Evolutionary conservation across 306 rosid genomes (phyloP), one percentile per base, ranked within the genome.

Genomic region (Vigna nakashimae): DNA sequence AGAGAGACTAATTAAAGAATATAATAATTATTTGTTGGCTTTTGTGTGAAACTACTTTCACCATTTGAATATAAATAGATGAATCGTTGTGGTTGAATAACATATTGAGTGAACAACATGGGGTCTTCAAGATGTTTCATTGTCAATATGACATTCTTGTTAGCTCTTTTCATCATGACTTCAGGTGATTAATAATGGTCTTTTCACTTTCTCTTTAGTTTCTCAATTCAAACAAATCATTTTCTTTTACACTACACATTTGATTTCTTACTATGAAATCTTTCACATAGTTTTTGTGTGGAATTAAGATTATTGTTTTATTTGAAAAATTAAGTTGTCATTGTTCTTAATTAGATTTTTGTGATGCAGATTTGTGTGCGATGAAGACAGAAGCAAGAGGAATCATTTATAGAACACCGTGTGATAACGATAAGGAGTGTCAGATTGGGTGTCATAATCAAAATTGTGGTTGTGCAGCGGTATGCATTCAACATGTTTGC

Each of bases 371-470:
- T 32, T 7, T 32, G 13, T 32, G 22, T 24, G 15, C 32, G 45
- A 32, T 62, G 22, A 32, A 32, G 36, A 2, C 67, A 32, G 45
- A 62, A 62, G 67, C 67, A 62, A 62, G 67, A 5, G 45, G 67
- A 62, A 45, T 45, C 42, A 62, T 60, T 30, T 20, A 13, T 9
- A 1, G 42, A 20, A 0, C 1, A 1, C 18, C 3, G 0, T 60
- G 66, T 60, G 28, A 26, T 0, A 1, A 1, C 0, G 36, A 56
- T 30, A 1, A 0, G 0, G 0, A 58, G 4, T 58, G 38, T 12
- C 8, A 5, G 12, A 0, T 13, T 58, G 65, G 38, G 0, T 58
- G 65, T 0, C 3, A 0, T 0, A 12, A 26, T 26, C 6, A 14
- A 24, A 0, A 10, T 0, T 58, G 65, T 58, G 65, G 65, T 2